Conservation (phyloP, 495 filamentous ascomycete species). For the Coniosporium apollinis region DNA sequence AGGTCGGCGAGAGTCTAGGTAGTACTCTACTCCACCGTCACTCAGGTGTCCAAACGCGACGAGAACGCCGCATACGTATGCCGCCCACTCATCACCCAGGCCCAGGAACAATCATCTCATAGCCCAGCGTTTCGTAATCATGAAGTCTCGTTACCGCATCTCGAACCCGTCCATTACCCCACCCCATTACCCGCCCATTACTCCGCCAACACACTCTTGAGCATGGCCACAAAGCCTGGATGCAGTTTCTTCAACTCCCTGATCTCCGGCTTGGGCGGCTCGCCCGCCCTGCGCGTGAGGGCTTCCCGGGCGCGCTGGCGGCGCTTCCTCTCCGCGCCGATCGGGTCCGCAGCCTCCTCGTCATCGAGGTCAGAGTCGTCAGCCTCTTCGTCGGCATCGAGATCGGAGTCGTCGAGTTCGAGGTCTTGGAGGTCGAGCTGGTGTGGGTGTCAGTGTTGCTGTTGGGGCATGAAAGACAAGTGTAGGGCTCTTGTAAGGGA, state of each 20-base stretch:
- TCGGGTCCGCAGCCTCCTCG: slow-evolving; percentile 67
- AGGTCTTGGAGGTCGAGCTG: slow-evolving; percentile 64
- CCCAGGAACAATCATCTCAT: too few relatives aligned
- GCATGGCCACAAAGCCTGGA: slow-evolving; percentile 64
- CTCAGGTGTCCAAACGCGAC: too few relatives aligned
- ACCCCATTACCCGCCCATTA: slow-evolving; percentile 25
- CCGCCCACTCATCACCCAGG: too few relatives aligned
- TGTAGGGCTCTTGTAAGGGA: background rate
- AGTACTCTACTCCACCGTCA: too few relatives aligned
- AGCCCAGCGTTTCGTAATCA: too few relatives aligned
- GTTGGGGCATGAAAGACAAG: background rate
- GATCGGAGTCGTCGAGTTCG: slow-evolving; percentile 38
- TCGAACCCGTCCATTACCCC: too few relatives aligned
- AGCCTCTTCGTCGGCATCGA: slow-evolving; percentile 58
- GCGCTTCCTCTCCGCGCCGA: slow-evolving; percentile 65
- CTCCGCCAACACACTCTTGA: slow-evolving; percentile 72
- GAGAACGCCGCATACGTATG: too few relatives aligned
- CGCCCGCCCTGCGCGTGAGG: slow-evolving; percentile 67
- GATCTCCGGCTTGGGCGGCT: slow-evolving; percentile 72
- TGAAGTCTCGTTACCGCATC: too few relatives aligned
- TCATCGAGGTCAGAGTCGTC: slow-evolving; percentile 46
- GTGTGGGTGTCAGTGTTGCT: slow-evolving; percentile 7
- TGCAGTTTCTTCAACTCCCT: slow-evolving; percentile 61
- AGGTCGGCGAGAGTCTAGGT: too few relatives aligned
- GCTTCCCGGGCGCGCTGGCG: slow-evolving; percentile 59